Percentiles rank a stretch among this genome's conserved stretches.
These are phyloP conservation scores for Globisporangium viniferum DNA, from an alignment of 352 stramenopile genomes.

Conservation along the genomic window DNA sequence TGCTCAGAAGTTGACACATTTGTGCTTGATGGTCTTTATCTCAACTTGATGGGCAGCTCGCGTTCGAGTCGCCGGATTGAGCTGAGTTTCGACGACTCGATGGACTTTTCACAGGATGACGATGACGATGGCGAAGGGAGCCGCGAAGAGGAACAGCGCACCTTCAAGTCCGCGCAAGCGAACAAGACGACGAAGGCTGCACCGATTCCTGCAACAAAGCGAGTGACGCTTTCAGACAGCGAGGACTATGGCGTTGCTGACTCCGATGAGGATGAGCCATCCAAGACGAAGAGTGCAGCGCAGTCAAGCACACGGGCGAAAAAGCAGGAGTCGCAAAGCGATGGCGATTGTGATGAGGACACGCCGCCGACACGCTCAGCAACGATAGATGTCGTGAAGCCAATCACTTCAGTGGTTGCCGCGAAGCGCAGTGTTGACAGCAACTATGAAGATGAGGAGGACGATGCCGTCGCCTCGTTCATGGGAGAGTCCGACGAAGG, in stretches of 20 bases:
- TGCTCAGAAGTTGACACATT: neutral
- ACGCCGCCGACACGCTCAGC: neutral
- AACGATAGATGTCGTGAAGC: neutral
- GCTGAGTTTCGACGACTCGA: constrained; percentile 51
- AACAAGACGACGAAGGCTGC: neutral
- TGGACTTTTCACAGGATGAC: constrained; percentile 32
- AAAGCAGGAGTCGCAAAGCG: constrained; percentile 9
- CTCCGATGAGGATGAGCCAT: neutral
- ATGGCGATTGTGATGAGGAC: constrained; percentile 1
- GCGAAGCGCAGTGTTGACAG: constrained; percentile 7
- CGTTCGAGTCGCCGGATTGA: constrained; percentile 30
- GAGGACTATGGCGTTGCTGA: constrained; percentile 9
- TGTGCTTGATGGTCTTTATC: neutral
- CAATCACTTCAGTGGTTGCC: neutral
- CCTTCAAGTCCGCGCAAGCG: neutral
- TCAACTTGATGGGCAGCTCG: neutral
- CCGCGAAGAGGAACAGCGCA: neutral
- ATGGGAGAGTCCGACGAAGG: constrained; percentile 18
- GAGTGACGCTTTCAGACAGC: constrained; percentile 10
- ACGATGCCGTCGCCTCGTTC: constrained; percentile 15
- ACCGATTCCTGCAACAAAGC: neutral
- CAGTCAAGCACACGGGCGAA: neutral
- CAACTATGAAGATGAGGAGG: constrained; percentile 12
- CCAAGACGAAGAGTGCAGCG: neutral
- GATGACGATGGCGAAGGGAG: neutral